phyloP scores from a whole-genome alignment of 2,329 filamentous ascomycete species.

The Fonsecaea nubica region DNA sequence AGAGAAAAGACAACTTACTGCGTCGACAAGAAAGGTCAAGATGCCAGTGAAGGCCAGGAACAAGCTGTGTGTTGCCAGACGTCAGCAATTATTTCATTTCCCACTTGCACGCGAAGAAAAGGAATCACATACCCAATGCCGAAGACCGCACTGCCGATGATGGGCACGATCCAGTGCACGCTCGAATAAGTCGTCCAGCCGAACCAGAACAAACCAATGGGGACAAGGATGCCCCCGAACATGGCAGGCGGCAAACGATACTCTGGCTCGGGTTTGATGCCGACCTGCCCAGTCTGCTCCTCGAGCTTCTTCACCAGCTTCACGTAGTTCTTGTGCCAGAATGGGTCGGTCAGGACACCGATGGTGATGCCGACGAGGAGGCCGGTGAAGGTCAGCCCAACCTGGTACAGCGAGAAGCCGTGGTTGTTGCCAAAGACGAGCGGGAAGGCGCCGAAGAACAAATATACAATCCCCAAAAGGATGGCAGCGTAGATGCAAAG shows the following conservation, averaged over 20 bases:
- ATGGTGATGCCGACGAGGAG: slow-evolving; percentile 54
- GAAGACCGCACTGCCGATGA: slow-evolving; percentile 47
- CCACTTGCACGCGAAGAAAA: slow-evolving; percentile 51
- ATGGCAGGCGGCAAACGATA: slow-evolving; percentile 58
- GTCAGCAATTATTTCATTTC: slow-evolving; percentile 56
- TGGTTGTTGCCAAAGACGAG: slow-evolving; percentile 71
- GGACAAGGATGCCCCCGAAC: slow-evolving; percentile 59
- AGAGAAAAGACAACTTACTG: slow-evolving; percentile 26
- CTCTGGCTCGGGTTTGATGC: slow-evolving; percentile 57
- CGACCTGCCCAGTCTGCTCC: slow-evolving; percentile 42
- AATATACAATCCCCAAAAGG: slow-evolving; percentile 83
- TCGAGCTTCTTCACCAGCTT: slow-evolving; percentile 43
- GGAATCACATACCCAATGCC: slow-evolving; percentile 48
- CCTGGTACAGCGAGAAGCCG: slow-evolving; percentile 44
- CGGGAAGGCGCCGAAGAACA: slow-evolving; percentile 89
- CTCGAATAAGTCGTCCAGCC: slow-evolving; percentile 54
- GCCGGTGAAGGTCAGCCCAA: slow-evolving; percentile 53
- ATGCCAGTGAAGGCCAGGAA: slow-evolving; percentile 59
- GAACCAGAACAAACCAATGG: slow-evolving; percentile 63
- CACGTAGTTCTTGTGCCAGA: slow-evolving; percentile 37
- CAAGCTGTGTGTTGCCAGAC: slow-evolving; percentile 64
- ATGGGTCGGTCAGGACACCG: slow-evolving; percentile 51
- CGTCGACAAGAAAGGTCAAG: slow-evolving; percentile 82
- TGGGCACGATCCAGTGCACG: slow-evolving; percentile 56
- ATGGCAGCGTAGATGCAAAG: slow-evolving; percentile 84